phyloP scores from a whole-genome alignment of 169 alveolate genomes.

The Babesia bigemina region DNA sequence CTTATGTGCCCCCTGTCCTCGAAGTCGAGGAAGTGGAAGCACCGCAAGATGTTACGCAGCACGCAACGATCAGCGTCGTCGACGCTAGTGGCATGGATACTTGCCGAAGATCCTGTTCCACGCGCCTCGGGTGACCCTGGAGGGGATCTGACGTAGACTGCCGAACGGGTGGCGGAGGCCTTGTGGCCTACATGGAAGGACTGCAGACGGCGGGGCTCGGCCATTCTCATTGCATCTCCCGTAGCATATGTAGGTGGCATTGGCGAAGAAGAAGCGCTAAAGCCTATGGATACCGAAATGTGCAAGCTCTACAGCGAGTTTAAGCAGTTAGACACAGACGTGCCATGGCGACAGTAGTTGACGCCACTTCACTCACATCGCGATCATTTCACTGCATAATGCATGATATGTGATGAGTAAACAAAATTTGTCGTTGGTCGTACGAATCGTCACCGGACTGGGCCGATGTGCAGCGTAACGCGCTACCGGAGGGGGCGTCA shows the following conservation, averaged over 20 bases:
- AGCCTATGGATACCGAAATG: neutral
- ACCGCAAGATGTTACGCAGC: conserved; percentile 41
- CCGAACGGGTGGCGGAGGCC: neutral
- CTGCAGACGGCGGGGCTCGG: conserved; percentile 10
- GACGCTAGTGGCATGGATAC: neutral
- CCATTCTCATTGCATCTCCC: neutral
- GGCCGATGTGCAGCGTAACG: too few relatives aligned
- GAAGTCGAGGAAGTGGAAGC: conserved; percentile 42
- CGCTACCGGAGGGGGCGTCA: too few relatives aligned
- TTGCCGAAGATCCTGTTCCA: neutral
- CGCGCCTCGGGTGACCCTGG: neutral
- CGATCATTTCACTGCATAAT: too few relatives aligned
- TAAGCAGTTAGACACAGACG: neutral
- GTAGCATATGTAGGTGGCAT: neutral
- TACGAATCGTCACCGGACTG: too few relatives aligned
- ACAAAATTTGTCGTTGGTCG: too few relatives aligned
- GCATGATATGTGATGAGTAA: too few relatives aligned
- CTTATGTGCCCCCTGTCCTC: conserved; percentile 34
- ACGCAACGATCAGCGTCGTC: conserved; percentile 8
- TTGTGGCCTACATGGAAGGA: conserved; percentile 12
- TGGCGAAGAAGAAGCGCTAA: neutral
- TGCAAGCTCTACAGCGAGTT: neutral
- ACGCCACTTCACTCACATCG: too few relatives aligned
- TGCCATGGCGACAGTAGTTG: too few relatives aligned
- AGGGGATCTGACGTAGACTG: conserved; percentile 6